Evolutionary conservation across 441 rosid species (phyloP).

Genomic region (Hypseocharis bilobata): DNA sequence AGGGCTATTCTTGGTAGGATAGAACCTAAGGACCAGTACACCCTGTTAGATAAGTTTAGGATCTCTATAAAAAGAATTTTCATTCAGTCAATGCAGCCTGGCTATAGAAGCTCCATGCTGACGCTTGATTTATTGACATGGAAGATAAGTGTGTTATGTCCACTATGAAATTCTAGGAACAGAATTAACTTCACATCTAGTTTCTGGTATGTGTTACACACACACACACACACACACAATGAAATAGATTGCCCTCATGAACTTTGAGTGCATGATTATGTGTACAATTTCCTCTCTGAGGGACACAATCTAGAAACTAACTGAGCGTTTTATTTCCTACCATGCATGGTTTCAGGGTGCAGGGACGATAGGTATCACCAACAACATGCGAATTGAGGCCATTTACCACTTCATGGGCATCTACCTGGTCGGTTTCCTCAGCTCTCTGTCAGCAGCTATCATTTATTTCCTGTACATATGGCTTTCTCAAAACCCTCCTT

Average conservation of each 20-base stretch:
- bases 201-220: too few species aligned
- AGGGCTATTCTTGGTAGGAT: too few species aligned
- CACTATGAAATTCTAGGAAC: not conserved
- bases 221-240: not conserved
- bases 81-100: not conserved
- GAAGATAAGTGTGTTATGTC: not conserved
- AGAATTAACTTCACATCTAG: not conserved
- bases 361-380: not conserved
- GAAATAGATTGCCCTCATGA: not conserved
- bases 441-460: constrained; percentile 48
- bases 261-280: not conserved
- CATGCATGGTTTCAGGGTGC: constrained; percentile 28
- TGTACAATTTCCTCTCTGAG: not conserved
- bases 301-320: constrained; percentile 6
- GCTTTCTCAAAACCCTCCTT: constrained; percentile 29
- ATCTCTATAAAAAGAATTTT: not conserved
- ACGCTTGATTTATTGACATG: not conserved
- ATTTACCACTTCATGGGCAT: constrained; percentile 44
- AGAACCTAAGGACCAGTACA: too few species aligned
- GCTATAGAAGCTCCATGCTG: not conserved
- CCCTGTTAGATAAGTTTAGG: not conserved
- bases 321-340: not conserved
- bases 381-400: constrained; percentile 20
- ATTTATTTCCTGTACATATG: constrained; percentile 35
- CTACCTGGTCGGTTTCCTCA: constrained; percentile 44